Evolutionary conservation across 257 asterid species (phyloP).

Genomic region (Catharanthus roseus): DNA sequence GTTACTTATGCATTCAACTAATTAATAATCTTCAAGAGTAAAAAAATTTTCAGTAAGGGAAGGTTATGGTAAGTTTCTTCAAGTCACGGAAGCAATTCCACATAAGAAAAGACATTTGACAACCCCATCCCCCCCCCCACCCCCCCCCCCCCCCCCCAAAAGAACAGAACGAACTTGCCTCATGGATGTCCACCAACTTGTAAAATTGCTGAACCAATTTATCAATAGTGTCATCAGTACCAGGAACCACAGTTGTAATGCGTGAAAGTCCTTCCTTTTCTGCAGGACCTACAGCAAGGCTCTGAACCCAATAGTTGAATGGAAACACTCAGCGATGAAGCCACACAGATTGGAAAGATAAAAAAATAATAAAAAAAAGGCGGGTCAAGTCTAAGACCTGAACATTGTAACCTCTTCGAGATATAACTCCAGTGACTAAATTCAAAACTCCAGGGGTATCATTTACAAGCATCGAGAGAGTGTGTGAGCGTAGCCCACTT

Average conservation of each 20-base stretch:
- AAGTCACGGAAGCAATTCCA: neutral
- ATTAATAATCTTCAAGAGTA: neutral
- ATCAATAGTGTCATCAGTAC: conserved; percentile 65
- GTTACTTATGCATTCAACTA: neutral
- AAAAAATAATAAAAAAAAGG: neutral
- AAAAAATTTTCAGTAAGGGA: neutral
- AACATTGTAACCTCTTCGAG: conserved; percentile 79
- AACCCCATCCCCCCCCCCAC: no score
- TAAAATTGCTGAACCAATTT: conserved; percentile 70
- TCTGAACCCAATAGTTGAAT: conserved; percentile 42
- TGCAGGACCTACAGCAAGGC: conserved; percentile 91
- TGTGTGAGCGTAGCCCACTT: conserved; percentile 73
- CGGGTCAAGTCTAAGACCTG: conserved; percentile 38
- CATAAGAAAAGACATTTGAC: neutral
- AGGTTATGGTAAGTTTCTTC: neutral
- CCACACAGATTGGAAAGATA: neutral
- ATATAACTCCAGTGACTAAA: conserved; percentile 74
- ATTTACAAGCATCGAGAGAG: conserved; percentile 66
- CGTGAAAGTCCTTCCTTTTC: conserved; percentile 78
- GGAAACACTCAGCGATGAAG: neutral
- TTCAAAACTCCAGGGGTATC: conserved; percentile 78
- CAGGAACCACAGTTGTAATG: conserved; percentile 88
- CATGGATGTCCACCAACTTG: conserved; percentile 76
- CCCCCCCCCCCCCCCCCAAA: no score
- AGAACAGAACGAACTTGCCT: conserved; percentile 33